A percentile compares a stretch with the other conserved stretches of the same genome.
phyloP scores from a whole-genome alignment of 495 filamentous ascomycete species.

The Tirmania nivea region DNA sequence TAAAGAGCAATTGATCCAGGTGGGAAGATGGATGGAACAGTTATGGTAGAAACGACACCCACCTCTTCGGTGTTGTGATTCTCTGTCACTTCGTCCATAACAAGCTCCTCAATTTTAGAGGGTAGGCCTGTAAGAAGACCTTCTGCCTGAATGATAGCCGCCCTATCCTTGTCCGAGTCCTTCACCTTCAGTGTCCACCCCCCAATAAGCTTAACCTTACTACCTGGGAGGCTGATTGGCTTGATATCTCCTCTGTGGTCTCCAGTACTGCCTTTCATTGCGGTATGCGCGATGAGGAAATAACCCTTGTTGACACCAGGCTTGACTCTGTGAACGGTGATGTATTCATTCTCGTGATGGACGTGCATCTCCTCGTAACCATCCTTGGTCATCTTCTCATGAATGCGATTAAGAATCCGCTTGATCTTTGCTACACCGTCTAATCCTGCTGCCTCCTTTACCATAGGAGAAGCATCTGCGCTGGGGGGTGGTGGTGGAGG shows the following conservation, averaged over 20 bases:
- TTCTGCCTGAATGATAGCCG: conserved; percentile 42
- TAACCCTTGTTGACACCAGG: conserved; percentile 76
- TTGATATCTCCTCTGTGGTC: conserved; percentile 54
- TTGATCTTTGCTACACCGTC: conserved; percentile 76
- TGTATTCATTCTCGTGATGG: conserved; percentile 84
- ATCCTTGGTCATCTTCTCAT: conserved; percentile 80
- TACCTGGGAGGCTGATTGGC: conserved; percentile 53
- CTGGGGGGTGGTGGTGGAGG: conserved; percentile 23
- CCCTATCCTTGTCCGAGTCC: conserved; percentile 37
- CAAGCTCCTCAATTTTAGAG: conserved; percentile 45
- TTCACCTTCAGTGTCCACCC: conserved; percentile 80
- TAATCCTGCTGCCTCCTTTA: conserved; percentile 39
- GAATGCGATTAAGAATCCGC: conserved; percentile 76
- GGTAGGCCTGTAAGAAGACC: conserved; percentile 57
- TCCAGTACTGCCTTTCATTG: conserved; percentile 50
- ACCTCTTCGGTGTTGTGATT: conserved; percentile 17
- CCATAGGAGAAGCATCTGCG: conserved; percentile 37
- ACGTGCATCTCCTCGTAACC: conserved; percentile 90
- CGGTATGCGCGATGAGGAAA: conserved; percentile 86
- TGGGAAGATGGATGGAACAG: conserved; percentile 58
- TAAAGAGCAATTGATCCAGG: conserved; percentile 88
- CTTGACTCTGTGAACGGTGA: conserved; percentile 89
- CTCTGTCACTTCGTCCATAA: conserved; percentile 34
- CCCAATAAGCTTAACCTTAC: conserved; percentile 56
- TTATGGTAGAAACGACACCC: conserved; percentile 52